Base-by-base conservation (phyloP, 2,329 filamentous ascomycete genomes). In the Neurospora sp. region DNA sequence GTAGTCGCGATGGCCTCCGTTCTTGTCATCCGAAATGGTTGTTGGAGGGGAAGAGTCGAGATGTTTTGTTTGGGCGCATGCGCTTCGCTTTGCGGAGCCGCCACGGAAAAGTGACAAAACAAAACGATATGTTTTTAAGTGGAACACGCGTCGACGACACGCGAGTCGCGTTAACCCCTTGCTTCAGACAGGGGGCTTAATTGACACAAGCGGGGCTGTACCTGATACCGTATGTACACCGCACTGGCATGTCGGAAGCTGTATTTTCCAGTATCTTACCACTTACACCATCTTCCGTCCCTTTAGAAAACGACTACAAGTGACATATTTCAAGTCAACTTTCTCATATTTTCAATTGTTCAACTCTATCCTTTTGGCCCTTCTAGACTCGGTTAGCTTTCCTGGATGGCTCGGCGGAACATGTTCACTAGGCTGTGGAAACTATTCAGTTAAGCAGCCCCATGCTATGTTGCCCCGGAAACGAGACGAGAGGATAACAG, bases 111-210 rank as follows among this genome's bases (percentile, higher is more conserved):
- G 33, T 38, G 66, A 38, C 38, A 40, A 67, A 40, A 40, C 66
- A 8, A 66, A 36, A 38, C 28, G n/a, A 23, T 46, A 23, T n/a
- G 43, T 23, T 46, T 23, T 62, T 33, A 62, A 67, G 67, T 66
- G 70, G 70, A 73, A 73, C 74, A 74, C 73, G 73, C 74, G 75
- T 52, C 69, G 67, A 42, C 42, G 38, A 71, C 70, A 70, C 74
- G 73, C 66, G 66, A 43, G 67, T 68, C 74, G 74, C 74, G 74
- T 68, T 70, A 67, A 13, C 73, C 71, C 71, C 71, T 66, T 69
- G 68, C 71, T 71, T 71, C 70, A 72, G 73, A 69, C 68, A 71
- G 67, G 68, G 71, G 73, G 70, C 71, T 75, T 73, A 76, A 76
- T 76, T 75, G 73, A 73, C 66, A 70, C 33, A 58, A 67, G 70